Evolutionary conservation across 371 early-diverging fungal species (phyloP).

Genomic region (Mucor piriformis): DNA sequence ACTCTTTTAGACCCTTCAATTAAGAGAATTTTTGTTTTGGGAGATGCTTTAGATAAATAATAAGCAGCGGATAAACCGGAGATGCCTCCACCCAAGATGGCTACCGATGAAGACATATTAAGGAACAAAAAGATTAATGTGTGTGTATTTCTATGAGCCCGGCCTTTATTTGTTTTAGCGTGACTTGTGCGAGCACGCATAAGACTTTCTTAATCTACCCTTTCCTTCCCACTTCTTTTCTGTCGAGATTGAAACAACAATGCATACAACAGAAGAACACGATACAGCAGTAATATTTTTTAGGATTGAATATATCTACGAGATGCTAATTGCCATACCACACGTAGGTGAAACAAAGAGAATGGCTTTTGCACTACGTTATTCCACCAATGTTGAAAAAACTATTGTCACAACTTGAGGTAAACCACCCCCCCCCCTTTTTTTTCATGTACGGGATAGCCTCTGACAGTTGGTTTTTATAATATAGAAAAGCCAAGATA

Average conservation of each 20-base stretch:
- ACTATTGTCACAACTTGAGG: slow-evolving; percentile 32
- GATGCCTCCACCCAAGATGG: slow-evolving; percentile 91
- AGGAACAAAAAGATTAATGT: not conserved
- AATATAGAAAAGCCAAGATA: slow-evolving; percentile 26
- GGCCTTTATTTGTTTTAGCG: not conserved
- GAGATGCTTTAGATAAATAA: slow-evolving; percentile 68
- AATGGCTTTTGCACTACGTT: slow-evolving; percentile 40
- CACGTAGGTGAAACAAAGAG: slow-evolving; percentile 33
- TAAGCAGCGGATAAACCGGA: slow-evolving; percentile 87
- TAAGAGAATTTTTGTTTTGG: slow-evolving; percentile 61
- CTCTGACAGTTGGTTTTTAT: not conserved
- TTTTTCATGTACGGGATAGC: not conserved
- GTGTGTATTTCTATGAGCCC: not conserved
- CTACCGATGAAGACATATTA: slow-evolving; percentile 17
- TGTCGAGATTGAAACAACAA: not conserved
- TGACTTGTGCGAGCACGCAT: not conserved
- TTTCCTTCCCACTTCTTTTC: not conserved
- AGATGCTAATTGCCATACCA: not conserved
- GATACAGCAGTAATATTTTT: slow-evolving; percentile 17
- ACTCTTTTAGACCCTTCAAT: slow-evolving; percentile 70
- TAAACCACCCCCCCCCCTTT: slow-evolving; percentile 7
- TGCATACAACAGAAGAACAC: slow-evolving; percentile 20
- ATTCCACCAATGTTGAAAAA: slow-evolving; percentile 36
- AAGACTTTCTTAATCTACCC: not conserved
- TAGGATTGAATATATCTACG: not conserved